A percentile compares a stretch with the other conserved stretches of the same genome.
Evolutionary conservation across 2,329 filamentous ascomycete genomes (phyloP).

Genomic region (Alternaria conjuncta): DNA sequence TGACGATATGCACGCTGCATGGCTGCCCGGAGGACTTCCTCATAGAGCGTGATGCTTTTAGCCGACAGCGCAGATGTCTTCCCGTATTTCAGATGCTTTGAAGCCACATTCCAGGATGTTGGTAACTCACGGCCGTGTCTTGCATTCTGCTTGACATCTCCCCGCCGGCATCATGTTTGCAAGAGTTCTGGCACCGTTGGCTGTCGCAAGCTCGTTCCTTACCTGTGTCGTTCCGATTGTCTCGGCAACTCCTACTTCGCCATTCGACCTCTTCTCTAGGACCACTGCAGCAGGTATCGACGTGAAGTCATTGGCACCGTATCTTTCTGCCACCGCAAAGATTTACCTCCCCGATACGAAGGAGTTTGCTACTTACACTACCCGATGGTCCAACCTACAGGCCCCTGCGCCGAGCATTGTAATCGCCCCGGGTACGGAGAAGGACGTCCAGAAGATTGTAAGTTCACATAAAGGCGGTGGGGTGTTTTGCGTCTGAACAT

Average conservation of each 20-base stretch:
- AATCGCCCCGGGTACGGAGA: slow-evolving; percentile 24
- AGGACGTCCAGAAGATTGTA: slow-evolving; percentile 30
- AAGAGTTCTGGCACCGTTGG: background rate
- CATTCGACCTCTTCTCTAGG: background rate
- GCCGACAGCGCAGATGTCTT: background rate
- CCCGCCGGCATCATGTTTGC: background rate
- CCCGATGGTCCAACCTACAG: slow-evolving; percentile 25
- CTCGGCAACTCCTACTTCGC: background rate
- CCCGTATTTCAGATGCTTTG: background rate
- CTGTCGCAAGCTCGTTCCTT: background rate
- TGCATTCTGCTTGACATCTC: background rate
- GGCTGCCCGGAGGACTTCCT: background rate
- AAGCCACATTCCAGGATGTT: background rate
- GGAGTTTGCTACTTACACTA: slow-evolving; percentile 17
- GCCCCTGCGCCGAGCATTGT: slow-evolving; percentile 26
- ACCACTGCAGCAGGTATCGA: slow-evolving; percentile 23
- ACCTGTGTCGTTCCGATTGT: background rate
- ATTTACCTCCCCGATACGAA: slow-evolving; percentile 24
- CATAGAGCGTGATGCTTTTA: background rate
- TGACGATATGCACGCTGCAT: background rate
- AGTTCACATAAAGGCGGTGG: background rate
- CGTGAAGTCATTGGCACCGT: slow-evolving; percentile 19
- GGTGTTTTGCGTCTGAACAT: background rate
- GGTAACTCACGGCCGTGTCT: background rate
- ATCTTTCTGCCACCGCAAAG: slow-evolving; percentile 20